These are phyloP conservation scores for Trametes cinnabarina DNA, from an alignment of 768 basidiomycete genomes.

Conservation along the genomic window DNA sequence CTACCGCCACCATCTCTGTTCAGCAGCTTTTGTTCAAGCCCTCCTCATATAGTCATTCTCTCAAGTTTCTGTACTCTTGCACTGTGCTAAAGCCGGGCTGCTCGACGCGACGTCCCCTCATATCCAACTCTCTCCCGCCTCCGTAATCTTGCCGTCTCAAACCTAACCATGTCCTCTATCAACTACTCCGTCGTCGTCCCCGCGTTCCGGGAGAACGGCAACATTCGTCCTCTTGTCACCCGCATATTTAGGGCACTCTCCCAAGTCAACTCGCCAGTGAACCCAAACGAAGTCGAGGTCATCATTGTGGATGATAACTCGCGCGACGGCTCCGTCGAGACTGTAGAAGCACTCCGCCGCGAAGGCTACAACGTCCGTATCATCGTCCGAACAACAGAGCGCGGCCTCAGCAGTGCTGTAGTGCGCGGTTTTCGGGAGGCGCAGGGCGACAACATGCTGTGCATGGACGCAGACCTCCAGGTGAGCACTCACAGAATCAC, in stretches of 20 bases:
- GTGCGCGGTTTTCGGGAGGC: constrained; percentile 32
- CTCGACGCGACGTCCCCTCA: not conserved
- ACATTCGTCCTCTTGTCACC: constrained; percentile 30
- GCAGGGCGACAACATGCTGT: constrained; percentile 30
- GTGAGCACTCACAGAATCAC: constrained; percentile 13
- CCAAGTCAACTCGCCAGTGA: constrained; percentile 27
- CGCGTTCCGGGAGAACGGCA: constrained; percentile 29
- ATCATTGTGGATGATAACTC: constrained; percentile 34
- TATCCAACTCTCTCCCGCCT: not conserved
- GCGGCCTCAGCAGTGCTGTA: constrained; percentile 30
- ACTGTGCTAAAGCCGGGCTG: constrained; percentile 16
- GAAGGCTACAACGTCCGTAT: constrained; percentile 33
- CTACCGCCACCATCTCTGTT: not conserved
- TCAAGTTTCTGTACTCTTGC: not conserved
- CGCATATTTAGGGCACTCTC: constrained; percentile 30
- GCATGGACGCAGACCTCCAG: constrained; percentile 33
- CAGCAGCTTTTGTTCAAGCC: not conserved
- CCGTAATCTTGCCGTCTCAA: not conserved
- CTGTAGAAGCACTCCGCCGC: constrained; percentile 25
- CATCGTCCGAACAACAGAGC: constrained; percentile 30
- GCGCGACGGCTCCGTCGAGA: constrained; percentile 29
- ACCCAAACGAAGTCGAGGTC: constrained; percentile 25
- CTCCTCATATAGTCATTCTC: not conserved
- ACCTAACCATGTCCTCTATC: constrained; percentile 13
- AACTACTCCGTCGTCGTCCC: constrained; percentile 30